Evolutionary conservation across 83 land plant species (phyloP).

Genomic region (Diphasiastrum complanatum): DNA sequence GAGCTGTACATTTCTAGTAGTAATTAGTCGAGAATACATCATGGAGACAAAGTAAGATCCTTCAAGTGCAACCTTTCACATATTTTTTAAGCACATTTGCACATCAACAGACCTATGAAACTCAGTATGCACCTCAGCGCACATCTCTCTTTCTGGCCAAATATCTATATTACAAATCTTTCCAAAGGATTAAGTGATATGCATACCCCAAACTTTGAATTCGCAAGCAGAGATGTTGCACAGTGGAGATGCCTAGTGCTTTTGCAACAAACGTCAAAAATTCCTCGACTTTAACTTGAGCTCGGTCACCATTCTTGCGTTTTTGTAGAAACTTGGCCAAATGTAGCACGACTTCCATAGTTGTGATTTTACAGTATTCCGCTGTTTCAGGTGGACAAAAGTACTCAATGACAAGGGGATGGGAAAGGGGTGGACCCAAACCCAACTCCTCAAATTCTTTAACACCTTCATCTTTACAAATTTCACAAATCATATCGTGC

Average conservation of each 20-base stretch:
- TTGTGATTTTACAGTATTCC: conserved; percentile 10
- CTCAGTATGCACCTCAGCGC: too few relatives aligned
- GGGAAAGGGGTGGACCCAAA: conserved; percentile 17
- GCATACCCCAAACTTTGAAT: conserved; percentile 30
- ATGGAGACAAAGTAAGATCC: too few relatives aligned
- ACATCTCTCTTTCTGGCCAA: too few relatives aligned
- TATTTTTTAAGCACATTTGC: too few relatives aligned
- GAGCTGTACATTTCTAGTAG: too few relatives aligned
- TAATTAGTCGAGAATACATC: too few relatives aligned
- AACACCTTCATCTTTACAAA: conserved; percentile 22
- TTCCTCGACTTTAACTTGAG: conserved; percentile 10
- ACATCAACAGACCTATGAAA: too few relatives aligned
- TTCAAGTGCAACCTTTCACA: too few relatives aligned
- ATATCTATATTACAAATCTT: too few relatives aligned
- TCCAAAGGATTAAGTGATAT: too few relatives aligned
- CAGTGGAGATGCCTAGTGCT: conserved; percentile 8
- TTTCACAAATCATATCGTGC: conserved; percentile 13
- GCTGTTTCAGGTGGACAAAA: conserved; percentile 10
- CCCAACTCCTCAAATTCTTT: conserved; percentile 24
- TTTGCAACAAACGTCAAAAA: conserved; percentile 15
- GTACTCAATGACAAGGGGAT: conserved; percentile 24
- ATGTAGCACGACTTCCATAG: conserved; percentile 20
- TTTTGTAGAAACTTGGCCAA: conserved; percentile 20
- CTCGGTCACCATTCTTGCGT: not conserved
- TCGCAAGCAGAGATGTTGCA: conserved; percentile 18